Evolutionary conservation across 768 basidiomycete species (phyloP), one percentile per base, ranked within the genome.

Genomic region (Amyloporia xantha): DNA sequence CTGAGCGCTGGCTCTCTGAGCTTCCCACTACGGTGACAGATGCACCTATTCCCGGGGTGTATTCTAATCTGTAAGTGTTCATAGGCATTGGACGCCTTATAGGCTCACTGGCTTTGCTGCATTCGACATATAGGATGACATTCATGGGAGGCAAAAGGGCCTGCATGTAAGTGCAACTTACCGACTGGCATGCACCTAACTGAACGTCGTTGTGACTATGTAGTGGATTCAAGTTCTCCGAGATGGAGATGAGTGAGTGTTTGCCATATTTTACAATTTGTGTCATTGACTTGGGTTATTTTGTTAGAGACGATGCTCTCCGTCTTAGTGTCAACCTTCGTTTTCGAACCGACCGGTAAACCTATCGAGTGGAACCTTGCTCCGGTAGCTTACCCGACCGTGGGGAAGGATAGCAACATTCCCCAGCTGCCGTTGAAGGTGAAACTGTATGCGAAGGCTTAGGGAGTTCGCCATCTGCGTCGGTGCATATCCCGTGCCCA

Each of bases 131-230:
- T 30, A 74, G 72, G 19, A 69, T 73, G 69, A 73, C 73, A 0
- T 76, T 73, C 57, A 48, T 69, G 10, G 72, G 67, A 27, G 74
- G 74, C 13, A 63, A 66, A 11, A 59, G 73, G 15, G 65, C 71
- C 6, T 76, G 74, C 66, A 72, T 76, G 72, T 73, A 39, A 52
- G 71, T 64, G 10, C 10, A 39, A 6, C 38, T 15, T 33, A 15
- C 30, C 7, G 15, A 15, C 30, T 33, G 9, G 30, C n/a, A n/a
- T n/a, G n/a, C n/a, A n/a, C n/a, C n/a, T n/a, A n/a, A n/a, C n/a
- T n/a, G n/a, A n/a, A n/a, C n/a, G n/a, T n/a, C n/a, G n/a, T n/a
- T n/a, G n/a, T n/a, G n/a, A n/a, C 30, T 7, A 33, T 27, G 25
- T 27, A 44, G 42, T n/a, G 42, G 42, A 9, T 27, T 27, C 23